These are phyloP conservation scores for Haberlea rhodopensis DNA, from an alignment of 257 asterid genomes.

Conservation along the genomic window DNA sequence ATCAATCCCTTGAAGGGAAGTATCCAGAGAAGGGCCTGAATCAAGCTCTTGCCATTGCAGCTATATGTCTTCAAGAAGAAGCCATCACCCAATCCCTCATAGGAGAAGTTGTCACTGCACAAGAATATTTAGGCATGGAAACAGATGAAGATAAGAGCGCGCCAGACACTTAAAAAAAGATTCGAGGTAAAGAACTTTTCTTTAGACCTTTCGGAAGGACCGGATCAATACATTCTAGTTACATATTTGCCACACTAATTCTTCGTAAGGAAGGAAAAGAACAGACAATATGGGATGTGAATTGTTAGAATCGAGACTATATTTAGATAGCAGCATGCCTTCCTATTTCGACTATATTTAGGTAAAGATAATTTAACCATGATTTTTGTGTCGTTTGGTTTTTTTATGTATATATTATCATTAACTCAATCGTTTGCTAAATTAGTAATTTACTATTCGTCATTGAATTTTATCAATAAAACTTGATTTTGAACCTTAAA, in stretches of 20 bases:
- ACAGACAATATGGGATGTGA: too few relatives aligned
- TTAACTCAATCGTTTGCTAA: too few relatives aligned
- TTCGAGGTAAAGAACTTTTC: too few relatives aligned
- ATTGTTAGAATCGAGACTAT: too few relatives aligned
- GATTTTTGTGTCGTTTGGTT: too few relatives aligned
- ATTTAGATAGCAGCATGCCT: too few relatives aligned
- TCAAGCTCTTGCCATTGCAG: slow-evolving; percentile 43
- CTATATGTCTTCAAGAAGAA: slow-evolving; percentile 51
- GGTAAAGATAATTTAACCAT: too few relatives aligned
- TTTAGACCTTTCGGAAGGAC: not conserved
- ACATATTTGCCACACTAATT: not conserved
- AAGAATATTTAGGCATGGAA: slow-evolving; percentile 39
- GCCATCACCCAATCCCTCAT: slow-evolving; percentile 40
- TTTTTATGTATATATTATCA: too few relatives aligned
- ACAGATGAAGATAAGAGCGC: slow-evolving; percentile 9
- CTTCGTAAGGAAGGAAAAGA: not conserved
- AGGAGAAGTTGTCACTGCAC: slow-evolving; percentile 42
- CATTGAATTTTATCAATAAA: too few relatives aligned
- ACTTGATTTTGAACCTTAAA: too few relatives aligned
- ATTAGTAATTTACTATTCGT: too few relatives aligned
- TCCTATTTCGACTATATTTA: too few relatives aligned
- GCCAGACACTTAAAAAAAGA: slow-evolving; percentile 18
- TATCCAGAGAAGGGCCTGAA: slow-evolving; percentile 33
- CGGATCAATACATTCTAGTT: not conserved
- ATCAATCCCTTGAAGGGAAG: slow-evolving; percentile 38